Base-by-base conservation (phyloP, 2,329 filamentous ascomycete genomes). In the Fusarium guadeloupense region DNA sequence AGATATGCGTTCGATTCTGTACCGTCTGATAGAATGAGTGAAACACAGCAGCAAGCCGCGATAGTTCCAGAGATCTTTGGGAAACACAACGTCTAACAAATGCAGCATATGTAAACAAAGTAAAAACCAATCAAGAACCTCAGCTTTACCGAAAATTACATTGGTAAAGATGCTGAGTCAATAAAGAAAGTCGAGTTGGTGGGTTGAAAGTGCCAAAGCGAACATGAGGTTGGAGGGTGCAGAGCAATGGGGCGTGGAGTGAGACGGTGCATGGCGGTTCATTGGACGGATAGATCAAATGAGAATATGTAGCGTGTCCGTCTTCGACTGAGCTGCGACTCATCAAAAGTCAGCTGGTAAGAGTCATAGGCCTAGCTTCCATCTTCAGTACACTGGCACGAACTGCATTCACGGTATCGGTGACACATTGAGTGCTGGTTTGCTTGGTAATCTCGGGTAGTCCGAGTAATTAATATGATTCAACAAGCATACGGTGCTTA, bases 61-160 rank as follows among this genome's bases (percentile, higher is more conserved):
- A 51, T 30, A 47, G 25, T 28, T 44, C 34, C 17, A 33, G 41
- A 45, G 46, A 61, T 45, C 40, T 45, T n/a, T 31, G 45, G 42
- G 48, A 41, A 49, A 35, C 42, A 62, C 48, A 63, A 47, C 43
- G 51, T 19, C 49, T 67, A 47, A 52, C 52, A 46, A n/a, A 44
- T 37, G 44, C 46, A 33, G 21, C 30, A 51, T 45, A 25, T 50
- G 20, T 31, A 54, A 48, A n/a, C 12, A 40, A n/a, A 40, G 23
- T 6, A 31, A 50, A 54, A 21, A 25, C 71, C 69, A 72, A 73
- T 72, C 56, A 70, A 54, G 14, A 40, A 39, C 49, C 62, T 48
- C 60, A 34, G 44, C 33, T 57, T 67, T 65, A 72, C 71, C 71
- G 70, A 62, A 62, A 57, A 64, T 64, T 57, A 50, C 16, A 57